These are phyloP conservation scores for Pseudocohnilembus persalinus DNA, from an alignment of 169 alveolate species.

Conservation along the genomic window DNA sequence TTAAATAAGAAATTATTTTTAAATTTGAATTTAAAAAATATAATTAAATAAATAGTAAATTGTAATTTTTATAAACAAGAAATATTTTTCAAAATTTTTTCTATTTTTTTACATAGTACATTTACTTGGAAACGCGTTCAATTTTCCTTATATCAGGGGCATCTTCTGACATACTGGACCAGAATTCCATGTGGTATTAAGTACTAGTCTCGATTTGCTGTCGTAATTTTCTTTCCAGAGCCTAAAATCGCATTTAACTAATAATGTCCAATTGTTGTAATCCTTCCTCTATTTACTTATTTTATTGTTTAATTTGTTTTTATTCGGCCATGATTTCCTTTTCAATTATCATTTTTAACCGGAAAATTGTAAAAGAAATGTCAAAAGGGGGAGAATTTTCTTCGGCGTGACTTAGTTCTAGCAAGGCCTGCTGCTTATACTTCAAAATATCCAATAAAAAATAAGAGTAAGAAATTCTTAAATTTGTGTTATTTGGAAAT, in stretches of 20 bases:
- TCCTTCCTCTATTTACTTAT: constrained; percentile 39
- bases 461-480: constrained; percentile 55
- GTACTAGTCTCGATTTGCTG: constrained; percentile 46
- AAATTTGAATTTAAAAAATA: too few species aligned
- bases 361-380: constrained; percentile 54
- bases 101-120: constrained; percentile 32
- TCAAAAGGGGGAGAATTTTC: constrained; percentile 64
- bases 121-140: constrained; percentile 57
- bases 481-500: constrained; percentile 58
- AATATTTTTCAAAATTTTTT: not conserved
- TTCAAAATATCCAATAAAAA: constrained; percentile 66
- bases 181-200: constrained; percentile 57
- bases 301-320: constrained; percentile 20
- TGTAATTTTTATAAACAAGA: constrained; percentile 18
- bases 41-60: constrained; percentile 1
- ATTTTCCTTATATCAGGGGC: constrained; percentile 60
- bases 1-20: too few species aligned
- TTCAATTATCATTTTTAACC: constrained; percentile 51
- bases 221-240: constrained; percentile 44
- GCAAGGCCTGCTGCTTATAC: constrained; percentile 51
- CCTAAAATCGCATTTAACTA: constrained; percentile 47
- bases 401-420: constrained; percentile 55
- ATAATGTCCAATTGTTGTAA: constrained; percentile 56
- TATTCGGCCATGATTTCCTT: constrained; percentile 46
- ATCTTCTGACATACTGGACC: constrained; percentile 58